These are phyloP conservation scores for Sclerotinia borealis DNA, from an alignment of 2,329 filamentous ascomycete genomes.

Conservation along the genomic window DNA sequence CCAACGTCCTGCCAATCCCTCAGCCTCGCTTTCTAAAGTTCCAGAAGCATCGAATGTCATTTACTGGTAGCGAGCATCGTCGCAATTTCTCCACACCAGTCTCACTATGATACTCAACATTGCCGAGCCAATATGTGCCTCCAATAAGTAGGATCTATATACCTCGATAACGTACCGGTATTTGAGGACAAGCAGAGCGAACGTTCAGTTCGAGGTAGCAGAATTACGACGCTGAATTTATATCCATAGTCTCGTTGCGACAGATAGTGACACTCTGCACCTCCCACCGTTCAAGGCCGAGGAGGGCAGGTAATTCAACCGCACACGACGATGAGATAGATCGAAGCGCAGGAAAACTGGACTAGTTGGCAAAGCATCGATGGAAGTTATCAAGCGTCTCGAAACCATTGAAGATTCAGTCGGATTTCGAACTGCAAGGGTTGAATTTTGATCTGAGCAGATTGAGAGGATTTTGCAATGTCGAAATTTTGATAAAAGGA, in stretches of 20 bases:
- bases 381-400: not conserved
- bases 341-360: not conserved
- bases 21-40: not conserved
- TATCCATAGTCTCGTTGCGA: not conserved
- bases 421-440: not conserved
- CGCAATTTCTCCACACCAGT: slow-evolving; percentile 1
- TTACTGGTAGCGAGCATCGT: not conserved
- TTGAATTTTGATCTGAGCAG: not conserved
- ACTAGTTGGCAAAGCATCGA: not conserved
- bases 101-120: not conserved
- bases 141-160: not conserved
- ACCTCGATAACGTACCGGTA: not conserved
- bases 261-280: not conserved
- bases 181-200: not conserved
- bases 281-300: not conserved
- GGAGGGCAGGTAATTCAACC: not conserved
- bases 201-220: not conserved
- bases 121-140: not conserved
- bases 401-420: not conserved
- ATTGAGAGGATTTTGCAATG: not conserved
- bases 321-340: not conserved
- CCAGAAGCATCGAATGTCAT: not conserved
- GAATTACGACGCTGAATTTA: not conserved
- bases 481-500: not conserved
- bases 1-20: not conserved